Base-by-base conservation (phyloP, 2,329 filamentous ascomycete species). In the Hirsutella rhossiliensis region DNA sequence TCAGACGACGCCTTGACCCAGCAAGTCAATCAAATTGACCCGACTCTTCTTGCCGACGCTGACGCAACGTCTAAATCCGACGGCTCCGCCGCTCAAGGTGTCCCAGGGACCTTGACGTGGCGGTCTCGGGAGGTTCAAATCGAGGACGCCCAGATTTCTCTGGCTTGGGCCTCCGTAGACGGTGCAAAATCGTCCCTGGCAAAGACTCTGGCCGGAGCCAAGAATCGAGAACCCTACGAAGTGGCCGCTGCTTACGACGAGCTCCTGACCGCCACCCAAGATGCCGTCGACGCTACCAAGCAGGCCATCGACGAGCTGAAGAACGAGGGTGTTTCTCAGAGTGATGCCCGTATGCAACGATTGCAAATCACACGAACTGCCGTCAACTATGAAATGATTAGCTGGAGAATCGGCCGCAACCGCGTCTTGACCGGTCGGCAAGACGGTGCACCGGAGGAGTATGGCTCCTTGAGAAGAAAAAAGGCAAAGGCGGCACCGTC, bases 371-470 rank as follows among this genome's bases (percentile, higher is more conserved):
- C 89, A 4, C 83, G 85, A 48, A 94, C 94, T 0, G 88, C 90
- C 2, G 87, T 97, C 45, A 94, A 92, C 62, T 97, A 94, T 61
- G 86, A 87, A 52, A 79, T 96, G 63, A 84, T 98, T 45, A 89
- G 87, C 57, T 97, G 89, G 89, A 78, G 92, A 60, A 86, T 97
- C 50, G 90, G 90, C 23, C 82, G 92, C 40, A 97, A 98, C 62
- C 76, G 92, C 43, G 83, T 95, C 0, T 68, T 98, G 48, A 86
- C 87, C 42, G 89, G 90, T n/a, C 68, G 76, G 7, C 73, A 84
- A 44, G 90, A 97, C 54, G 90, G 90, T 3, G 74, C 86, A 15
- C 62, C 73, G 15, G 62, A 75, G 18, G 71, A 74, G 17, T 73
- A 72, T 46, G 67, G 64, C 4, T 61, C 62, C 3, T 65, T 63